phyloP scores from a whole-genome alignment of 2,329 filamentous ascomycete species.

The Xylariaceae sp. region DNA sequence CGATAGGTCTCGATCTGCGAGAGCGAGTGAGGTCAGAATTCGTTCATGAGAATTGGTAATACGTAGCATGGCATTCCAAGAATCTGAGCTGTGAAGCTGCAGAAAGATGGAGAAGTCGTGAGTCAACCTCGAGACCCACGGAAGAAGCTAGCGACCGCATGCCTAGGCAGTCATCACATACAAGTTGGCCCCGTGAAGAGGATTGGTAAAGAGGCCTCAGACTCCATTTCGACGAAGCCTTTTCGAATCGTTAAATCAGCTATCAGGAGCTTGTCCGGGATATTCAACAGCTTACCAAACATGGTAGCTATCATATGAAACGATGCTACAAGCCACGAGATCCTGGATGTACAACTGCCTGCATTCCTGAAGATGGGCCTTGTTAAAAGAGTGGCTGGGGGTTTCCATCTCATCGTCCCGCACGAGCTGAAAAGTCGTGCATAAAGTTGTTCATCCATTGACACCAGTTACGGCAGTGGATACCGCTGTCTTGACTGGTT shows the following conservation, averaged over 20 bases:
- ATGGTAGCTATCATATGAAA: background rate
- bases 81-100: slow-evolving; percentile 4
- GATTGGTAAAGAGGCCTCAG: no score
- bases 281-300: background rate
- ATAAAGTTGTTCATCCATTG: slow-evolving; percentile 8
- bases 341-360: background rate
- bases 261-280: background rate
- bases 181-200: no score
- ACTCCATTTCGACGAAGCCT: no score
- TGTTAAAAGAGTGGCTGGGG: slow-evolving; percentile 9
- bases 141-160: slow-evolving; percentile 10
- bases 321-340: slow-evolving; percentile 8
- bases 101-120: slow-evolving; percentile 15
- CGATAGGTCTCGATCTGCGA: background rate
- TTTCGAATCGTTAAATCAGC: no score
- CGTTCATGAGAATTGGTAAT: slow-evolving; percentile 8
- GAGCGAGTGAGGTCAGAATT: background rate
- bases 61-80: slow-evolving; percentile 5
- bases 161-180: no score
- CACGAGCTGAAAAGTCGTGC: slow-evolving; percentile 16
- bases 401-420: slow-evolving; percentile 9
- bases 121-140: slow-evolving; percentile 20
- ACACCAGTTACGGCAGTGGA: slow-evolving; percentile 8
- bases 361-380: slow-evolving; percentile 3
- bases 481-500: slow-evolving; percentile 10